Evolutionary conservation across 164 flowering plant species (phyloP).

Genomic region (Magnolia kwangsiensis): DNA sequence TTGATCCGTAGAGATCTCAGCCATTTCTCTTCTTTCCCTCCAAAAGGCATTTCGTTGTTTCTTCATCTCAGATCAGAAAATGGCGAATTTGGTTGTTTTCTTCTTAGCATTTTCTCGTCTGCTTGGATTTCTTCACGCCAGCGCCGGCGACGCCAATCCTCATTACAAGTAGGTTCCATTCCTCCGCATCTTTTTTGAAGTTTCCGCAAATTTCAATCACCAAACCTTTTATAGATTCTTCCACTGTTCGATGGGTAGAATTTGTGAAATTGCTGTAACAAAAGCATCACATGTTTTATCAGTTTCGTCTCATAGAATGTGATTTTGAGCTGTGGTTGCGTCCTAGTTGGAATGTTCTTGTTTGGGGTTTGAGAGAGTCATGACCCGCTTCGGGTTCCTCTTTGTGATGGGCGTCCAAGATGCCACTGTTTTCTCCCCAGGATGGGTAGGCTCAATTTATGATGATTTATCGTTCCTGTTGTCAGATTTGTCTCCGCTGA

Average conservation of each 20-base stretch:
- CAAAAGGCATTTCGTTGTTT: background rate
- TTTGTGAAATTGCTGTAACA: background rate
- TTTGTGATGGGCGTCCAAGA: too few relatives aligned
- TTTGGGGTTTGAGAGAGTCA: too few relatives aligned
- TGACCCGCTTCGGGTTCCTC: too few relatives aligned
- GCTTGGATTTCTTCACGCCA: conserved; percentile 5
- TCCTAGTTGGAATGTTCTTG: background rate
- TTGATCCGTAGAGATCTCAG: background rate
- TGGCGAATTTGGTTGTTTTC: conserved; percentile 2
- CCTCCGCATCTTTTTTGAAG: background rate
- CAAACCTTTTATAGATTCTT: background rate
- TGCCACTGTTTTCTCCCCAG: too few relatives aligned
- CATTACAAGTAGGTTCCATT: conserved; percentile 6
- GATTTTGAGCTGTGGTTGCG: background rate
- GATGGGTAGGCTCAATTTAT: too few relatives aligned
- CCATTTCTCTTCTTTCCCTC: background rate
- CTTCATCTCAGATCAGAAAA: background rate
- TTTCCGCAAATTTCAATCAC: background rate
- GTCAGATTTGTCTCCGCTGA: too few relatives aligned
- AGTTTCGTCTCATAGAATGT: background rate
- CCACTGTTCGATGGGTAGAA: background rate
- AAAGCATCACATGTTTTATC: background rate
- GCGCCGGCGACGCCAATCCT: conserved; percentile 16
- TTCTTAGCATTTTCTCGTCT: background rate
- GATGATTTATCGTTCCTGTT: too few relatives aligned